These are phyloP conservation scores for Cubamyces lactineus DNA, from an alignment of 768 basidiomycete genomes.

Conservation along the genomic window DNA sequence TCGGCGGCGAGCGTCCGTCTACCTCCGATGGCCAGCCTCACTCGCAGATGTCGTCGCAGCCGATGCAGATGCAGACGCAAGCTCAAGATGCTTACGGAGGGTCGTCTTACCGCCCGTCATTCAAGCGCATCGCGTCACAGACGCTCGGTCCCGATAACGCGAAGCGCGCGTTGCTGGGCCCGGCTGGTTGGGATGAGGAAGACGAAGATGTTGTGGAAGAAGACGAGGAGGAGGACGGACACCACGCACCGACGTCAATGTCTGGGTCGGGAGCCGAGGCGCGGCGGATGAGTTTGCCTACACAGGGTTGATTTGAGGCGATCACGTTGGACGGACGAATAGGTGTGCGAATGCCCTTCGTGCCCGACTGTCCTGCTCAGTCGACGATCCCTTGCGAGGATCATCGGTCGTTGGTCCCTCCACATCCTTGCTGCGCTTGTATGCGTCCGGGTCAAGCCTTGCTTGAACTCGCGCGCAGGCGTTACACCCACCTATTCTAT, in stretches of 20 bases:
- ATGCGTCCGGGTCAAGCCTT: neutral
- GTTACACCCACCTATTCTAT: neutral
- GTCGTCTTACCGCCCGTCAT: constrained; percentile 53
- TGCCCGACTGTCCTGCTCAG: neutral
- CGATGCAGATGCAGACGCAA: neutral
- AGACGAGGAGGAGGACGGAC: constrained; percentile 9
- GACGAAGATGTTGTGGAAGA: constrained; percentile 27
- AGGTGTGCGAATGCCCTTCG: neutral
- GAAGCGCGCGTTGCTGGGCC: constrained; percentile 53
- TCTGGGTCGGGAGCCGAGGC: neutral
- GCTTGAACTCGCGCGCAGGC: neutral
- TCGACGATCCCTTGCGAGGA: neutral
- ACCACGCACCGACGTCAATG: neutral
- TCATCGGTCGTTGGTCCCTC: no score
- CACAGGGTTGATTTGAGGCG: constrained; percentile 1
- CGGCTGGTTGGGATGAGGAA: constrained; percentile 37
- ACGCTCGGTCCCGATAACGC: constrained; percentile 62
- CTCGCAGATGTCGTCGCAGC: constrained; percentile 8
- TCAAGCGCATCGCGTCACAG: constrained; percentile 75
- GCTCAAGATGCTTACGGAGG: neutral
- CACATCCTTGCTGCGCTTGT: neutral
- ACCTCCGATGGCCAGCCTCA: constrained; percentile 7
- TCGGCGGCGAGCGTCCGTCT: constrained; percentile 10
- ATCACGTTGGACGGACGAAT: neutral
- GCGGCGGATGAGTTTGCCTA: constrained; percentile 15